Percentiles rank a stretch among this genome's conserved stretches.
Conservation (phyloP, 1,284 basidiomycete species). For the Neolentinus lepideus region DNA sequence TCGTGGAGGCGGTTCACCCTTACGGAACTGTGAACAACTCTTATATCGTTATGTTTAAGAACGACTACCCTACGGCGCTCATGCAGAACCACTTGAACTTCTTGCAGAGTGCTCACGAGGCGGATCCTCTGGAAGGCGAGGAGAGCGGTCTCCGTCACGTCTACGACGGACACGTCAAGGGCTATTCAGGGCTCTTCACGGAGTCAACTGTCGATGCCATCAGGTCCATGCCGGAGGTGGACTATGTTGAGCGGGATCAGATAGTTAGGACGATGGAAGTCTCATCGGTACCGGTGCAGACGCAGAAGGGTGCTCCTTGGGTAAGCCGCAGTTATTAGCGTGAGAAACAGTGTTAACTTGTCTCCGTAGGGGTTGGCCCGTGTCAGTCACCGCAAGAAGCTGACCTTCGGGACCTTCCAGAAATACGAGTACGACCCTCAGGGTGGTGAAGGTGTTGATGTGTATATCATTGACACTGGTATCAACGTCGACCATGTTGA, state of each 20-base stretch:
- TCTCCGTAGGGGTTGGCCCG: conserved; percentile 81
- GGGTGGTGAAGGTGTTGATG: conserved; percentile 91
- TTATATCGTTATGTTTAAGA: conserved; percentile 88
- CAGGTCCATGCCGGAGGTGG: conserved; percentile 85
- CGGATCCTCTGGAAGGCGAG: conserved; percentile 35
- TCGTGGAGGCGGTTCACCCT: conserved; percentile 44
- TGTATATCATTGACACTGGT: conserved; percentile 80
- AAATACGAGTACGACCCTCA: conserved; percentile 73
- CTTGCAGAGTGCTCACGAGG: conserved; percentile 49
- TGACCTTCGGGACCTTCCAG: conserved; percentile 82
- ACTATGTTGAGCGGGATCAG: conserved; percentile 91
- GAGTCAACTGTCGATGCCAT: conserved; percentile 71
- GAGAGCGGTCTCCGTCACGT: conserved; percentile 59
- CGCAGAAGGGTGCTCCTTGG: conserved; percentile 87
- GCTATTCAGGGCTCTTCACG: conserved; percentile 86
- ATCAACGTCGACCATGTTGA: conserved; percentile 86
- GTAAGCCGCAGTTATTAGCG: conserved; percentile 30
- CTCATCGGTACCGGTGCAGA: conserved; percentile 4
- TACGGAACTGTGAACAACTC: conserved; percentile 78
- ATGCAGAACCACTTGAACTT: conserved; percentile 73
- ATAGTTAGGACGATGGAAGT: conserved; percentile 68
- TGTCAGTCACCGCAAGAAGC: conserved; percentile 80
- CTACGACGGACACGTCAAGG: conserved; percentile 67
- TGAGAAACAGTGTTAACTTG: not conserved
- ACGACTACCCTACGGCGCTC: conserved; percentile 47